Evolutionary conservation across 176 grass and related monocot genomes (phyloP).

Genomic region (Phyllostachys edulis): DNA sequence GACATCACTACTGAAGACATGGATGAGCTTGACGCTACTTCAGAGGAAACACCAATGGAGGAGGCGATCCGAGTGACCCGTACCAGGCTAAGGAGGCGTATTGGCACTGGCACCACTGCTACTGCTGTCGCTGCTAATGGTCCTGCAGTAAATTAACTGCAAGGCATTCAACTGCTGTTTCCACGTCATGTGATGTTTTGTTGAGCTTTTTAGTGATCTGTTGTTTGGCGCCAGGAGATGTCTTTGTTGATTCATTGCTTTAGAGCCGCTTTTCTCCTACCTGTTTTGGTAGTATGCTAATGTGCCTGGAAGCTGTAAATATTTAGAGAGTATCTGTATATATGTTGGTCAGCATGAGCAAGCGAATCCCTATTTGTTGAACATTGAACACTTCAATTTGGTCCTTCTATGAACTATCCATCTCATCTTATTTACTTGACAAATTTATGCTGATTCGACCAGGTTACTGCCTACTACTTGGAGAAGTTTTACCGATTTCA

Average conservation of each 20-base stretch:
- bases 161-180: background rate
- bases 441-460: background rate
- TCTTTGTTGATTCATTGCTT: background rate
- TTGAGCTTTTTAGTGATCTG: background rate
- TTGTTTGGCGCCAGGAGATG: background rate
- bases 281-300: background rate
- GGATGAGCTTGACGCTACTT: background rate
- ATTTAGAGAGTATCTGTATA: too few relatives aligned
- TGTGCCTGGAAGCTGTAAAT: background rate
- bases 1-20: background rate
- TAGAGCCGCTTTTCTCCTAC: background rate
- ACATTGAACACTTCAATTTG: too few relatives aligned
- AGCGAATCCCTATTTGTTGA: too few relatives aligned
- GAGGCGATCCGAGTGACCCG: slow-evolving; percentile 54
- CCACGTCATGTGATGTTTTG: background rate
- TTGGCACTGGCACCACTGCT: slow-evolving; percentile 19
- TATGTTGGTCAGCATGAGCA: too few relatives aligned
- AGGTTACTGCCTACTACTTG: too few relatives aligned
- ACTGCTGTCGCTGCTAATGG: slow-evolving; percentile 9
- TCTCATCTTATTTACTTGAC: background rate
- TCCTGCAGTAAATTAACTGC: background rate
- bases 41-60: slow-evolving; percentile 47
- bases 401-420: too few relatives aligned
- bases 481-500: background rate
- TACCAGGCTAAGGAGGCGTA: slow-evolving; percentile 44